Evolutionary conservation across 2,329 filamentous ascomycete species (phyloP).

Genomic region (Beauveria australis): DNA sequence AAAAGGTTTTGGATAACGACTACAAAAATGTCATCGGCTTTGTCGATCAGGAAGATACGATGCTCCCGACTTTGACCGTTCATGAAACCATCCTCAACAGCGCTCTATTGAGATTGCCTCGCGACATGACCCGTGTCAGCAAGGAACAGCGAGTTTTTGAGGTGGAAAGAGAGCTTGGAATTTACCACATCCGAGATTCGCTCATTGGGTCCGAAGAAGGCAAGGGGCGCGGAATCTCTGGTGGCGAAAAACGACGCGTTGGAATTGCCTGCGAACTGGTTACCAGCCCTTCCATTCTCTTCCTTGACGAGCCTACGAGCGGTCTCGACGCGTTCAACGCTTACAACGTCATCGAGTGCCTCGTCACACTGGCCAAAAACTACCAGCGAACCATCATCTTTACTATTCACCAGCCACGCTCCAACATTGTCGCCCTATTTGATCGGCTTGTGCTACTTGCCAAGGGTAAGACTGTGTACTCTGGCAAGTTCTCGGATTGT

Average conservation of each 20-base stretch:
- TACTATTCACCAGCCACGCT: constrained; percentile 95
- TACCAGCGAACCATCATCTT: constrained; percentile 97
- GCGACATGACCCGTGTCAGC: constrained; percentile 76
- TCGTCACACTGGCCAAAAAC: constrained; percentile 88
- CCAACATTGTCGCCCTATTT: constrained; percentile 96
- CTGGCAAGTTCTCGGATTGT: constrained; percentile 79
- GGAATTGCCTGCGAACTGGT: constrained; percentile 97
- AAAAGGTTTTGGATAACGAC: constrained; percentile 74
- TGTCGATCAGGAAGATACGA: constrained; percentile 96
- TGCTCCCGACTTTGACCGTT: constrained; percentile 90
- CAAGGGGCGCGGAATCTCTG: constrained; percentile 88
- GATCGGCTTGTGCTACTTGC: constrained; percentile 89
- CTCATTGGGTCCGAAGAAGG: constrained; percentile 94
- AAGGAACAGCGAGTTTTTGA: constrained; percentile 90
- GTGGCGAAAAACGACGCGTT: constrained; percentile 91
- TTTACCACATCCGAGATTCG: constrained; percentile 88
- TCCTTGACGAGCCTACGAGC: constrained; percentile 94
- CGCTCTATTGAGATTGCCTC: constrained; percentile 81
- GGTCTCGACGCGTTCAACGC: constrained; percentile 95
- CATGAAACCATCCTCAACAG: constrained; percentile 97
- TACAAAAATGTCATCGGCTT: constrained; percentile 93
- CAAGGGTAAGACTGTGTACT: constrained; percentile 84
- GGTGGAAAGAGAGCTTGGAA: constrained; percentile 92
- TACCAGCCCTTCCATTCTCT: constrained; percentile 92
- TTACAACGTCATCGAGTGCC: constrained; percentile 94